Conservation (phyloP, 768 basidiomycete species). For the Scleroderma bovista region DNA sequence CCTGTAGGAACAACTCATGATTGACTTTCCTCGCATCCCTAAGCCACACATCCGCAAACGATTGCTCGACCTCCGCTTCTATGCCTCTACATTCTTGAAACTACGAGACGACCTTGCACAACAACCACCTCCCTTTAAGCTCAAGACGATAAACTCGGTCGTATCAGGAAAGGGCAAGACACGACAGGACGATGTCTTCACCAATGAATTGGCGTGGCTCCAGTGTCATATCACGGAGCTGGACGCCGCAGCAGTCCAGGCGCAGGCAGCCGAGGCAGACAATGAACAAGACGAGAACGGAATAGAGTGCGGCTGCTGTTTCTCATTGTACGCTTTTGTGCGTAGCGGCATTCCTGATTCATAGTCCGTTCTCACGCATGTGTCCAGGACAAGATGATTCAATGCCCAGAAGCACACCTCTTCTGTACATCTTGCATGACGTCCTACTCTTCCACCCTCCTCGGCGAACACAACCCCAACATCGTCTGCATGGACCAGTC, state of each 20-base stretch:
- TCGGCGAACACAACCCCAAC: conserved; percentile 56
- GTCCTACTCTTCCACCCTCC: conserved; percentile 58
- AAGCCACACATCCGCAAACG: conserved; percentile 46
- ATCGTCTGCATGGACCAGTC: conserved; percentile 82
- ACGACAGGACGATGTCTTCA: conserved; percentile 28
- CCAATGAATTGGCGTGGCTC: conserved; percentile 3
- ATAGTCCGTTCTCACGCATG: not conserved
- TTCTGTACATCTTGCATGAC: conserved; percentile 76
- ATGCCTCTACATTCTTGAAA: conserved; percentile 59
- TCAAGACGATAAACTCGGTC: conserved; percentile 30
- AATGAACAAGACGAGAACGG: conserved; percentile 47
- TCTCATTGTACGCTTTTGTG: conserved; percentile 65
- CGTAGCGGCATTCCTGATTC: conserved; percentile 22
- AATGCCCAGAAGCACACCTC: conserved; percentile 85
- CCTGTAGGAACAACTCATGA: conserved; percentile 45
- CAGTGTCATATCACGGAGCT: not conserved
- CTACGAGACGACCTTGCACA: conserved; percentile 35
- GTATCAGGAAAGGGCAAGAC: conserved; percentile 38
- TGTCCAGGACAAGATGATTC: conserved; percentile 71
- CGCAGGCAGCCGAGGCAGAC: conserved; percentile 28
- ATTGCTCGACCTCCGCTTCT: conserved; percentile 40
- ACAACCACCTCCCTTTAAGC: conserved; percentile 31
- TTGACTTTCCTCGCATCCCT: conserved; percentile 55
- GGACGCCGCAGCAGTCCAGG: conserved; percentile 15
- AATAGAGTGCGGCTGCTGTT: conserved; percentile 89